These are phyloP conservation scores for Starmerella stellata DNA, from an alignment of 805 yeast species.

Conservation along the genomic window DNA sequence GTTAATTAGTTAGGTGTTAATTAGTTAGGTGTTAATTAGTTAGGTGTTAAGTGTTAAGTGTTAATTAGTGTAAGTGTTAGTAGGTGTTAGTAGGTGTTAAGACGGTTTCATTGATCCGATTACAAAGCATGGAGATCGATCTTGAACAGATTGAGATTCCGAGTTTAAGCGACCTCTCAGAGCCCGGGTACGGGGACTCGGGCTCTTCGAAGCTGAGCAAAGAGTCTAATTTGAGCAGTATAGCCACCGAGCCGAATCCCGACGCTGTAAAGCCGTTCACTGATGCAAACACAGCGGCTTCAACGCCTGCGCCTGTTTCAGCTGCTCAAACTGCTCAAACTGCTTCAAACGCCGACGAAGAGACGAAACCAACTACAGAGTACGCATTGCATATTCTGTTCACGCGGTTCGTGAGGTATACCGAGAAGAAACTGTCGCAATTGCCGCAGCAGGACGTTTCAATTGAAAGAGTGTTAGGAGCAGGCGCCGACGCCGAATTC, in stretches of 20 bases:
- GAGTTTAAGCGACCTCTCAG: slow-evolving; percentile 8
- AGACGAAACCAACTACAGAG: slow-evolving; percentile 28
- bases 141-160: slow-evolving; percentile 17
- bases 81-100: too few species aligned
- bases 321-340: not conserved
- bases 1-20: too few species aligned
- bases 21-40: too few species aligned
- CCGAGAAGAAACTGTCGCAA: slow-evolving; percentile 66
- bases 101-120: too few species aligned
- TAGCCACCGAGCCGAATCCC: too few species aligned
- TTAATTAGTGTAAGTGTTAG: too few species aligned
- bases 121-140: not conserved
- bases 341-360: slow-evolving; percentile 4
- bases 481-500: slow-evolving; percentile 70
- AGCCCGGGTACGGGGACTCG: not conserved
- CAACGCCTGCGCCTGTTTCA: too few species aligned
- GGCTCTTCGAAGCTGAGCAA: not conserved
- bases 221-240: too few species aligned
- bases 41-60: too few species aligned
- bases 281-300: too few species aligned
- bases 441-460: slow-evolving; percentile 45
- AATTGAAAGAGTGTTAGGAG: slow-evolving; percentile 61
- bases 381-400: slow-evolving; percentile 87
- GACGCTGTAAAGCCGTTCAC: too few species aligned
- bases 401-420: slow-evolving; percentile 85